A percentile compares a stretch with the other conserved stretches of the same genome.
These are phyloP conservation scores for Linum usitatissimum DNA, from an alignment of 345 rosid genomes.

Conservation along the genomic window DNA sequence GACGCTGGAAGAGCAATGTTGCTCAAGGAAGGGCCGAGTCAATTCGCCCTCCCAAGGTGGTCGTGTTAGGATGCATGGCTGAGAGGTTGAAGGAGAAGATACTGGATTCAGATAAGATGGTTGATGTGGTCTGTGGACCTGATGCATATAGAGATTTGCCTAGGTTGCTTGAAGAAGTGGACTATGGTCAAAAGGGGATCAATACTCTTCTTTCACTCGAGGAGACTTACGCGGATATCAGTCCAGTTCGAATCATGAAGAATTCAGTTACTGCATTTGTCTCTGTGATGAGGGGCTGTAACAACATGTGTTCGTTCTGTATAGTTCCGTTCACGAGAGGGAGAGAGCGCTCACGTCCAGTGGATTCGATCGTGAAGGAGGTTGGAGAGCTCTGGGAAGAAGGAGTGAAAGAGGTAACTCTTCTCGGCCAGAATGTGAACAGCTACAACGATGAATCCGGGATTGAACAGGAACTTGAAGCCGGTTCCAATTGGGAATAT, in stretches of 20 bases:
- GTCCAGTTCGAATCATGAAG: conserved; percentile 61
- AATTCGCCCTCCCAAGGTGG: conserved; percentile 69
- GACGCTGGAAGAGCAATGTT: conserved; percentile 73
- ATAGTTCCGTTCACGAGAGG: conserved; percentile 96
- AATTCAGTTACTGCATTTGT: conserved; percentile 69
- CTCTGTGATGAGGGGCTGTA: conserved; percentile 93
- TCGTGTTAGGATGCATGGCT: conserved; percentile 95
- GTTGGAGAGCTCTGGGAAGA: conserved; percentile 72
- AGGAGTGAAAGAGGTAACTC: conserved; percentile 88
- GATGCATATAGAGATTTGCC: conserved; percentile 96
- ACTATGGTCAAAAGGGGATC: conserved; percentile 85
- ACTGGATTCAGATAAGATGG: conserved; percentile 91
- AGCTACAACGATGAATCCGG: conserved; percentile 74
- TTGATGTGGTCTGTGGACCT: conserved; percentile 92
- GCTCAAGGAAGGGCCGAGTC: conserved; percentile 62
- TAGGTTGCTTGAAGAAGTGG: conserved; percentile 68
- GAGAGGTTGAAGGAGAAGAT: conserved; percentile 89
- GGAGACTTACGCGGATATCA: conserved; percentile 88
- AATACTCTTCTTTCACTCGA: conserved; percentile 88
- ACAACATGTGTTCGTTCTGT: conserved; percentile 95
- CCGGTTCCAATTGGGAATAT: conserved; percentile 56
- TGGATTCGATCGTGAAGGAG: conserved; percentile 77
- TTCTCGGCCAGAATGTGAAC: conserved; percentile 91
- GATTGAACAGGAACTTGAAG: conserved; percentile 44
- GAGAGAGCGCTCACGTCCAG: conserved; percentile 81